These are phyloP conservation scores for Daucus carota DNA, from an alignment of 129 eudicot genomes.

Conservation along the genomic window DNA sequence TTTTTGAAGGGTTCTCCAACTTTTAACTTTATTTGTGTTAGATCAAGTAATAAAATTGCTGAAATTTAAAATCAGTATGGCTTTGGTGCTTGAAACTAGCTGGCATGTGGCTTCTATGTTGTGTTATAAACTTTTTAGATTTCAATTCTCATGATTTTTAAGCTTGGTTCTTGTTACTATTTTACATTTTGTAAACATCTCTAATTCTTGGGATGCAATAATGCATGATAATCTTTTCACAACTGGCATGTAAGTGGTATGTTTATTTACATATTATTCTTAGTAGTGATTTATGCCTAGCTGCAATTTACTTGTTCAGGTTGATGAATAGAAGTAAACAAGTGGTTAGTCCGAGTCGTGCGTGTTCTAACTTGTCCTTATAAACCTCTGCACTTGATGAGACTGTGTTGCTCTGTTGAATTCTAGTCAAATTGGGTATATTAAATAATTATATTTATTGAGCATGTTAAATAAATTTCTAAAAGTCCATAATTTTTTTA, in stretches of 20 bases:
- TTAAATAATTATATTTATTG: too few species aligned
- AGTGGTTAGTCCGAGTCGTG: background rate
- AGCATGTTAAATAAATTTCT: too few species aligned
- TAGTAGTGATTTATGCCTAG: background rate
- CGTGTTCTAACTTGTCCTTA: background rate
- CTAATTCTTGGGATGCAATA: background rate
- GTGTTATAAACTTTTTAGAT: background rate
- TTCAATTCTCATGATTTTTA: background rate
- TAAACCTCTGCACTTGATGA: background rate
- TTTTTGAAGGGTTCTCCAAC: background rate
- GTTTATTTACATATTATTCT: background rate
- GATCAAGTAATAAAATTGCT: background rate
- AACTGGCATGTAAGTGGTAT: background rate
- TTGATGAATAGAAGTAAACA: background rate
- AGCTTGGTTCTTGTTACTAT: background rate
- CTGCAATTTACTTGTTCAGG: background rate
- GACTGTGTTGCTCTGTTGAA: background rate
- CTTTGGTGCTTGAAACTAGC: background rate
- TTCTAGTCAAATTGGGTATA: too few species aligned
- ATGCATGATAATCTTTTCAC: background rate
- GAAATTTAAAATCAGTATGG: background rate
- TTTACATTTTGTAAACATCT: background rate
- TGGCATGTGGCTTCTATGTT: background rate
- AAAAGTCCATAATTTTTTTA: too few species aligned
- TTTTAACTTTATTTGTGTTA: background rate